Evolutionary conservation across 2,329 filamentous ascomycete species (phyloP), one percentile per base, ranked within the genome.

Genomic region (Fusarium sp.): DNA sequence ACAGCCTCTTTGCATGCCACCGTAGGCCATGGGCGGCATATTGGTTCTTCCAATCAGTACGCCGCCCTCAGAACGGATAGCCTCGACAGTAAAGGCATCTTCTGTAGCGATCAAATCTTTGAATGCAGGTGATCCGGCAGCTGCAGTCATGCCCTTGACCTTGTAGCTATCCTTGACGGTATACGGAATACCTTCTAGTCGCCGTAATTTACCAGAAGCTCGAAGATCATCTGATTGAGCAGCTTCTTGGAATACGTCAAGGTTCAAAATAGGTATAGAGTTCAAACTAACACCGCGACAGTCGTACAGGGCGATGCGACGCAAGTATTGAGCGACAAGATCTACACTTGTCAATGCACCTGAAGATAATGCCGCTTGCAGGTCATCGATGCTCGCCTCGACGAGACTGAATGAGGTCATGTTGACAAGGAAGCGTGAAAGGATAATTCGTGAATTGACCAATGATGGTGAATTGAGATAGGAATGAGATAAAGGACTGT

Each of bases 81-180:
- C 76, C 13, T 80, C 69, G 0, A 86, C 85, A 7, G 84, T 82
- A 5, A 83, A 84, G 2, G 86, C 85, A 72, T 90, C 86, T 44
- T 85, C 81, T 9, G 80, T 83, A 0, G 87, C 81, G 4, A 84
- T 68, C 0, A 90, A 72, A 9, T 83, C 72, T 33, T 81, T 71
- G 55, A 90, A 86, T 0, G 87, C 87, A 3, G 85, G 85, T 0
- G 86, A 88, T 1, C 86, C 87, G 51, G 81, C 78, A 0, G 86
- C 85, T 3, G 85, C 83, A 0, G 82, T 87, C 80, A 88, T 82
- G 2, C 84, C 84, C 24, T 80, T 79, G 28, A 85, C 82, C 66
- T 84, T 87, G 78, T 85, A 88, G 69, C 81, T 85, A 70, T 90
- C 87, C 72, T 90, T 89, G 68, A 88, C 78, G 0, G 86, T 87